A percentile compares a stretch with the other conserved stretches of the same genome.
Conservation (phyloP, 169 alveolate genomes). For the Babesia sp. region DNA sequence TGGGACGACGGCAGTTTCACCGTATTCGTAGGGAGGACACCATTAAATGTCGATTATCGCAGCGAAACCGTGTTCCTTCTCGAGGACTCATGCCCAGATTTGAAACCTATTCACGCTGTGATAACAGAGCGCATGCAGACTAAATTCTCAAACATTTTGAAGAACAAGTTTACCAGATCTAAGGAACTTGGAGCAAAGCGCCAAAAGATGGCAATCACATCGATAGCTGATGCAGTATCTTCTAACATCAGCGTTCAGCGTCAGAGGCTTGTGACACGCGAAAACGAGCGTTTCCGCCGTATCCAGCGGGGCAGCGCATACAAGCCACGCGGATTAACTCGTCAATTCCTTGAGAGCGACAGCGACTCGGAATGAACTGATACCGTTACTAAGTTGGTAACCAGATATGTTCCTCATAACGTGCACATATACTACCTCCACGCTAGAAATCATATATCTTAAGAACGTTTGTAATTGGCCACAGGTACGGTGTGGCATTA, state of each 20-base stretch:
- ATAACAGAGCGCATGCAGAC: conserved; percentile 53
- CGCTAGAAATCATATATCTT: too few relatives aligned
- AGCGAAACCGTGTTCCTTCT: conserved; percentile 53
- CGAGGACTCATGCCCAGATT: conserved; percentile 61
- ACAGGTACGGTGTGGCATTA: too few relatives aligned
- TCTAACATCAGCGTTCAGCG: conserved; percentile 44
- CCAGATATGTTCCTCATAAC: too few relatives aligned
- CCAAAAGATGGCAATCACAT: conserved; percentile 62
- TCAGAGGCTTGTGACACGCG: conserved; percentile 23
- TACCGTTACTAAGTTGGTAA: too few relatives aligned
- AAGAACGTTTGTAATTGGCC: too few relatives aligned
- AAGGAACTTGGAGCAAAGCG: conserved; percentile 46
- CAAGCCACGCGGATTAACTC: conserved; percentile 44
- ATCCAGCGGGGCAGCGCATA: conserved; percentile 19
- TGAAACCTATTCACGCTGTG: conserved; percentile 67
- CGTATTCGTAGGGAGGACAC: conserved; percentile 51
- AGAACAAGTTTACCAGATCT: conserved; percentile 42
- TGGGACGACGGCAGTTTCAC: conserved; percentile 68
- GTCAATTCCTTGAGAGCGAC: conserved; percentile 52
- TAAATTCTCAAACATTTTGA: conserved; percentile 57
- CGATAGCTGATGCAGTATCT: conserved; percentile 61
- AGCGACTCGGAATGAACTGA: conserved; percentile 25
- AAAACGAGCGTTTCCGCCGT: conserved; percentile 56
- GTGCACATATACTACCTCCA: too few relatives aligned
- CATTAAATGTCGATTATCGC: conserved; percentile 48